phyloP scores from a whole-genome alignment of 192 early-diverging fungal species.

The Entomortierella chlamydospora region DNA sequence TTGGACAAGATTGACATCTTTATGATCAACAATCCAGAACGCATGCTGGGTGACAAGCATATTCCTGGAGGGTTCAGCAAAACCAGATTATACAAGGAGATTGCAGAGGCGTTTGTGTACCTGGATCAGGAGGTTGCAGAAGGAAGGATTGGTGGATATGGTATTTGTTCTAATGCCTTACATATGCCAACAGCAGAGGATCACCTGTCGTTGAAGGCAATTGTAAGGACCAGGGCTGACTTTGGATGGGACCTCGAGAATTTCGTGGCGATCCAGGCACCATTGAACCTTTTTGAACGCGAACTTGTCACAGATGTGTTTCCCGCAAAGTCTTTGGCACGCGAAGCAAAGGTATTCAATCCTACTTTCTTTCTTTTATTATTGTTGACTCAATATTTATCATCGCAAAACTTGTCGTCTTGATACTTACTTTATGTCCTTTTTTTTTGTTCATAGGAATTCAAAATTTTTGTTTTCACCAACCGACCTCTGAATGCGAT shows the following conservation, averaged over 20 bases:
- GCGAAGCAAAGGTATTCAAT: conserved; percentile 60
- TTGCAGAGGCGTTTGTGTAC: conserved; percentile 67
- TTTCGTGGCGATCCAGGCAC: conserved; percentile 73
- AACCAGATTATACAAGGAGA: conserved; percentile 65
- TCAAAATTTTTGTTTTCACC: conserved; percentile 71
- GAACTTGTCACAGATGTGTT: conserved; percentile 58
- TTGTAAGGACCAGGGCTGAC: conserved; percentile 50
- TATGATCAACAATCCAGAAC: conserved; percentile 83
- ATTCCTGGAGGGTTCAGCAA: conserved; percentile 22
- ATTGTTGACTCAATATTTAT: too few relatives aligned
- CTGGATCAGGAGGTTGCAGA: conserved; percentile 71
- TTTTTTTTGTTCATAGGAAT: too few relatives aligned
- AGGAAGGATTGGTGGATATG: conserved; percentile 73
- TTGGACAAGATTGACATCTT: conserved; percentile 74
- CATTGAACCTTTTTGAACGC: conserved; percentile 82
- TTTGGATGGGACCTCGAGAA: conserved; percentile 57
- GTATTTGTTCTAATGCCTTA: conserved; percentile 76
- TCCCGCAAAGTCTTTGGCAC: conserved; percentile 47
- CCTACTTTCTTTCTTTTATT: too few relatives aligned
- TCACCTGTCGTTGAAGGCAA: conserved; percentile 65
- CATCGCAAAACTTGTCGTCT: too few relatives aligned
- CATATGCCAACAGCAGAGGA: conserved; percentile 67
- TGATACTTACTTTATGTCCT: too few relatives aligned
- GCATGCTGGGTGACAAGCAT: conserved; percentile 67
- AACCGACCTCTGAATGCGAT: conserved; percentile 80